A percentile compares a stretch with the other conserved stretches of the same genome.
Evolutionary conservation across 202 grass and related monocot genomes (phyloP).

Genomic region (Bolboschoenoplectus hybrid): DNA sequence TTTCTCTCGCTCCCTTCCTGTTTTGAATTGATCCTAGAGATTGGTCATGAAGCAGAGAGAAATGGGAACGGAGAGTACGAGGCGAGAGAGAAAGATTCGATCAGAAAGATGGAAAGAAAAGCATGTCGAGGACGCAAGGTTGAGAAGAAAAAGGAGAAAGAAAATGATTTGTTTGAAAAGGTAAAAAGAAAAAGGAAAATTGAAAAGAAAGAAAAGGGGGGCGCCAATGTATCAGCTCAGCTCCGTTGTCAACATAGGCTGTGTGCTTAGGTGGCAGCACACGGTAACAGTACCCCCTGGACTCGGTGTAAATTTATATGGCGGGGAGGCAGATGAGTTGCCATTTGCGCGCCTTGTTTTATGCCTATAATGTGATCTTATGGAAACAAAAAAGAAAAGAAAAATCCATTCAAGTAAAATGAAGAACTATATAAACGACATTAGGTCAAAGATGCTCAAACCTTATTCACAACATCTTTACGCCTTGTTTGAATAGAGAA

Average conservation of each 20-base stretch:
- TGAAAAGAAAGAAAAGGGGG: conserved; percentile 16
- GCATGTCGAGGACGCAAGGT: conserved; percentile 16
- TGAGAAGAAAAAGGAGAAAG: conserved; percentile 10
- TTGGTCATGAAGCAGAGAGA: conserved; percentile 24
- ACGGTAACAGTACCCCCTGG: not conserved
- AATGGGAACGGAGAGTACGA: conserved; percentile 9
- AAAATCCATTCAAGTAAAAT: not conserved
- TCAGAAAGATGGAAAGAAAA: conserved; percentile 31
- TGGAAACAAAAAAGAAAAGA: not conserved
- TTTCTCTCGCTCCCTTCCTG: not conserved
- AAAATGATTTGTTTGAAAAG: conserved; percentile 3
- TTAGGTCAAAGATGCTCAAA: too few species aligned
- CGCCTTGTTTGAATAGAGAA: too few species aligned
- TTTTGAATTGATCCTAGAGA: conserved; percentile 25
- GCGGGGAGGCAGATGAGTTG: not conserved
- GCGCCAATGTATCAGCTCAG: conserved; percentile 7
- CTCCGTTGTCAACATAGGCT: conserved; percentile 15
- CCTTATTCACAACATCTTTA: too few species aligned
- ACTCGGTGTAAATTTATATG: conserved; percentile 29
- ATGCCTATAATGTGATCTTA: not conserved
- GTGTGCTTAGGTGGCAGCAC: conserved; percentile 14
- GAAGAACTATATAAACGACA: too few species aligned
- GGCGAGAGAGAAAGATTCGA: not conserved
- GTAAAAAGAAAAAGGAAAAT: conserved; percentile 25
- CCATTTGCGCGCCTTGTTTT: not conserved